Conservation (phyloP, 2,329 filamentous ascomycete genomes). For the Aspergillus sp. region DNA sequence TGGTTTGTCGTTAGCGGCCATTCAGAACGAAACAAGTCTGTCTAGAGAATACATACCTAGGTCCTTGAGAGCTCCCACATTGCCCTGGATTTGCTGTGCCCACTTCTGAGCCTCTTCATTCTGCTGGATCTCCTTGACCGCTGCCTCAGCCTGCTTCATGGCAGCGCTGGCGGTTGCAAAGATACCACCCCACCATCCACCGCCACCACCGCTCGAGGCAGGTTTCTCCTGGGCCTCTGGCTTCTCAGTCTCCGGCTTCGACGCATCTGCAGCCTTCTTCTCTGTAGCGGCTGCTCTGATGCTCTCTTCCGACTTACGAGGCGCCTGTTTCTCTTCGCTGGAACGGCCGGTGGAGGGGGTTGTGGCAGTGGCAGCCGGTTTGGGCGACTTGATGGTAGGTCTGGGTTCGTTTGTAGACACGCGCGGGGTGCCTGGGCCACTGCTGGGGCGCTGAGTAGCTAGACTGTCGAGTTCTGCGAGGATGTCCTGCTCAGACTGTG, state of each 20-base stretch:
- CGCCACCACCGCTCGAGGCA: slow-evolving; percentile 59
- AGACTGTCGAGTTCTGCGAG: slow-evolving; percentile 86
- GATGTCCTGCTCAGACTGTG: slow-evolving; percentile 67
- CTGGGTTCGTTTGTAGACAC: slow-evolving; percentile 50
- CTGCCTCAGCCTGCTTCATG: slow-evolving; percentile 87
- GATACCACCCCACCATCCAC: slow-evolving; percentile 87
- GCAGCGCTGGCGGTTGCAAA: slow-evolving; percentile 73
- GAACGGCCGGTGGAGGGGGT: slow-evolving; percentile 50
- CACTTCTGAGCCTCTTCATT: slow-evolving; percentile 96
- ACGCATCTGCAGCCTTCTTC: slow-evolving; percentile 64
- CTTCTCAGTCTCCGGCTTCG: slow-evolving; percentile 44
- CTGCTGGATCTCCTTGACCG: slow-evolving; percentile 91
- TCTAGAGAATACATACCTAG: slow-evolving; percentile 59
- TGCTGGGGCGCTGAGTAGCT: slow-evolving; percentile 67
- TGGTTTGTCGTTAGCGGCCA: slow-evolving; percentile 39
- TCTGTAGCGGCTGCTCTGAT: slow-evolving; percentile 69
- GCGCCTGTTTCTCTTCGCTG: slow-evolving; percentile 64
- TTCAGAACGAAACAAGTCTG: not conserved
- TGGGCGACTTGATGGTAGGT: slow-evolving; percentile 58
- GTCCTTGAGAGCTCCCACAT: slow-evolving; percentile 75
- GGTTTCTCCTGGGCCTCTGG: slow-evolving; percentile 49
- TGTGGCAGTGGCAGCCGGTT: slow-evolving; percentile 49
- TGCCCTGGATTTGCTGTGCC: slow-evolving; percentile 90
- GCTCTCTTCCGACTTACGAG: slow-evolving; percentile 77
- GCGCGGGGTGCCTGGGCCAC: slow-evolving; percentile 81